Conservation (phyloP, 106 monocot species). For the Posidonia australis region DNA sequence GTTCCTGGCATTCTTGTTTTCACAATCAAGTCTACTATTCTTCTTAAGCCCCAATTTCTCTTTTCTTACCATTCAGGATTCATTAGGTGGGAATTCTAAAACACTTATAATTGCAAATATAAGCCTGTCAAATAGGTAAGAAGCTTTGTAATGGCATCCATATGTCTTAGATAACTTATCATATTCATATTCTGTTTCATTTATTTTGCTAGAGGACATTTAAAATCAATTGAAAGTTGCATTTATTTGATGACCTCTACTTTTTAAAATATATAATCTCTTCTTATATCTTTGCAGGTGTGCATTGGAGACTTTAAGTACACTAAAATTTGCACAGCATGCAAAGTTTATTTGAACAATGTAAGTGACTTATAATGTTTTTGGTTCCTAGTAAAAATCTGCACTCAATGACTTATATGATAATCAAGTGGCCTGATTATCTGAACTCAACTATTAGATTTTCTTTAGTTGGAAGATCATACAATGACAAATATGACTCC, state of each 20-base stretch:
- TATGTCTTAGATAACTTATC: neutral
- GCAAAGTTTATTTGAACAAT: slow-evolving; percentile 90
- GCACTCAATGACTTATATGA: too few species aligned
- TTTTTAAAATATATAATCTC: neutral
- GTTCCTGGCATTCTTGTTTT: slow-evolving; percentile 91
- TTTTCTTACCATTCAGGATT: slow-evolving; percentile 52
- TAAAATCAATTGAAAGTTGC: neutral
- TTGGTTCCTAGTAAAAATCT: too few species aligned
- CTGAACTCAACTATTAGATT: too few species aligned
- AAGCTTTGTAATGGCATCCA: too few species aligned
- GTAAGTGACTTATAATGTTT: slow-evolving; percentile 27
- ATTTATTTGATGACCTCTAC: neutral
- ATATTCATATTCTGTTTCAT: neutral
- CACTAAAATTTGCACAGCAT: slow-evolving; percentile 94
- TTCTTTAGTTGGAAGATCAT: too few species aligned
- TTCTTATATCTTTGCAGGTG: slow-evolving; percentile 38
- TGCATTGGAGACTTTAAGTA: slow-evolving; percentile 81
- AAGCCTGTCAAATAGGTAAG: slow-evolving; percentile 94
- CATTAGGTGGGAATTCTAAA: slow-evolving; percentile 93
- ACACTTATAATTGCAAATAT: slow-evolving; percentile 97
- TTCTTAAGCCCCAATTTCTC: neutral
- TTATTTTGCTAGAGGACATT: neutral
- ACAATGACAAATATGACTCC: too few species aligned
- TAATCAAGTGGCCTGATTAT: too few species aligned
- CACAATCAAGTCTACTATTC: too few species aligned